Conservation (phyloP, 1,284 basidiomycete genomes). For the Leccinum subfulvum region DNA sequence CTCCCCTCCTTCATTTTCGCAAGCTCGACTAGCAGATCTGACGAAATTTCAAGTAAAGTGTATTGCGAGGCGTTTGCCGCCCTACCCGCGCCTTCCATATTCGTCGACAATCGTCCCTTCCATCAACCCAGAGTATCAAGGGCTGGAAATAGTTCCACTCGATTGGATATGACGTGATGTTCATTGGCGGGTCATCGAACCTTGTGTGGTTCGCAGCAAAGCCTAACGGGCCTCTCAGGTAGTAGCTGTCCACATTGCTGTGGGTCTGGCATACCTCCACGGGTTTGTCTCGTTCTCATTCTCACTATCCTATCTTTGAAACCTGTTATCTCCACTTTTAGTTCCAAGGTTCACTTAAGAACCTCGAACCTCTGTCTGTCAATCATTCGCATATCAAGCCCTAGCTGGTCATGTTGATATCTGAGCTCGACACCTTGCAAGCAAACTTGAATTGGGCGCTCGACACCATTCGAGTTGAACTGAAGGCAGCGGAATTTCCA, state of each 20-base stretch:
- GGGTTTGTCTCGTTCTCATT: not conserved
- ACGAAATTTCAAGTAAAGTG: not conserved
- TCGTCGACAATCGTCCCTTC: not conserved
- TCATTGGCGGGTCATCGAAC: not conserved
- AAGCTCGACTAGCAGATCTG: not conserved
- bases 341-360: not conserved
- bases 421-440: constrained; percentile 19
- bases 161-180: not conserved
- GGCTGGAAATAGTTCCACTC: not conserved
- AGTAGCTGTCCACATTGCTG: not conserved
- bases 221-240: not conserved
- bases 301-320: not conserved
- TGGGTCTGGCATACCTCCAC: not conserved
- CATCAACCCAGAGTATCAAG: not conserved
- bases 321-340: not conserved
- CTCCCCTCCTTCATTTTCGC: not conserved
- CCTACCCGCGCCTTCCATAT: not conserved
- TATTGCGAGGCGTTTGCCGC: not conserved
- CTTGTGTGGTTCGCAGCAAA: not conserved
- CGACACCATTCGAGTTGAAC: constrained; percentile 23
- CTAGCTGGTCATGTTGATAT: constrained; percentile 1
- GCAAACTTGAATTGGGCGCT: constrained; percentile 22
- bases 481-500: constrained; percentile 16
- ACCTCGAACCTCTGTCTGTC: not conserved
- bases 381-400: not conserved